Conservation (phyloP, 116 monocot species). For the Iris pallida region DNA sequence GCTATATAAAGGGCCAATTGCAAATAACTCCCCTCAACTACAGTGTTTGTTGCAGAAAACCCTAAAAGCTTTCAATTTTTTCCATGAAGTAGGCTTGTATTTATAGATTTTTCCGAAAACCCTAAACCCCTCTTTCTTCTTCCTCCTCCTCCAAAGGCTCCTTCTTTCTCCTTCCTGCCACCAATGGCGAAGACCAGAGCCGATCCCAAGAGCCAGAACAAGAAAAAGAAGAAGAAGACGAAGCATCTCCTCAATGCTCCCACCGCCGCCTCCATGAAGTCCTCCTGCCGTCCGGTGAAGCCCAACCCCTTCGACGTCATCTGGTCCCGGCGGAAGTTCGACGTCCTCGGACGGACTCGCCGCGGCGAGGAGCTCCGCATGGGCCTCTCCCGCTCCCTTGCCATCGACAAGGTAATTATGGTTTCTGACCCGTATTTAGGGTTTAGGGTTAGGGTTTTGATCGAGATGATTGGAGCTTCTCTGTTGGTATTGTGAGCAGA, state of each 20-base stretch:
- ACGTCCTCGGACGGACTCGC: slow-evolving; percentile 60
- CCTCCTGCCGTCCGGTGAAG: slow-evolving; percentile 8
- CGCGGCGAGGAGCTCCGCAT: slow-evolving; percentile 70
- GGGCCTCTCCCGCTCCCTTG: slow-evolving; percentile 55
- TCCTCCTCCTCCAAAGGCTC: background rate
- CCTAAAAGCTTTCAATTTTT: no score
- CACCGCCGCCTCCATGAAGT: slow-evolving; percentile 40
- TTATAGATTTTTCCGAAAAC: background rate
- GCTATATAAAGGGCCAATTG: no score
- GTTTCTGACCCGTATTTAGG: background rate
- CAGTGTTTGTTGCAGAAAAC: no score
- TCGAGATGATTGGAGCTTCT: background rate
- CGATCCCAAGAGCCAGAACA: slow-evolving; percentile 11
- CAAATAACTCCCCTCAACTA: no score
- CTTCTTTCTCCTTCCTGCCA: background rate
- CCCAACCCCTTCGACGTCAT: slow-evolving; percentile 83
- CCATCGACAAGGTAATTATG: slow-evolving; percentile 57
- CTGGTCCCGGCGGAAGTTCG: slow-evolving; percentile 76
- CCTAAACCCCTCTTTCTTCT: background rate
- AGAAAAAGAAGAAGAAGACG: slow-evolving; percentile 57
- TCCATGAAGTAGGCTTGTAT: no score
- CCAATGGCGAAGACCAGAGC: slow-evolving; percentile 49
- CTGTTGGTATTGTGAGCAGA: slow-evolving; percentile 26
- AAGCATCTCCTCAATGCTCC: slow-evolving; percentile 39
- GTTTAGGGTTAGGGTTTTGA: background rate